A percentile compares a stretch with the other conserved stretches of the same genome.
Conservation (phyloP, 2,329 filamentous ascomycete genomes). For the Cladosporium sp. region DNA sequence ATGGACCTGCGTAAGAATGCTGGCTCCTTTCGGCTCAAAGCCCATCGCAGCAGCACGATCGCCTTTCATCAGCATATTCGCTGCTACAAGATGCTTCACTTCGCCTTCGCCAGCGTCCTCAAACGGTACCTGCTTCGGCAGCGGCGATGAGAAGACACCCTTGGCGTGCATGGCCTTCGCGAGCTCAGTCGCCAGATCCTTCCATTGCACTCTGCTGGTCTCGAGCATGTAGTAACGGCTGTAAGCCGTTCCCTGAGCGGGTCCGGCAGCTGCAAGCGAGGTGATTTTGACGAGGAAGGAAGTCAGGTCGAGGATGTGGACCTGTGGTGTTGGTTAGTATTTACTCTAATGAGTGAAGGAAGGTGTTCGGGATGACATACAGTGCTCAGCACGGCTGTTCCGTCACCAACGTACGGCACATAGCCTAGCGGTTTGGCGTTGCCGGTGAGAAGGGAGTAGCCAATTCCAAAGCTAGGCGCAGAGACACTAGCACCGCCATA, state of each 20-base stretch:
- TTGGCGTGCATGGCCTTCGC: constrained; percentile 1
- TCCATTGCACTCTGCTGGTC: constrained; percentile 3
- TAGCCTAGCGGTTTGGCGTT: constrained; percentile 9
- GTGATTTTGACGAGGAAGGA: constrained; percentile 1
- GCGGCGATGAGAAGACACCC: not conserved
- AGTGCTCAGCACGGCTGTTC: constrained; percentile 5
- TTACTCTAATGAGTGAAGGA: not conserved
- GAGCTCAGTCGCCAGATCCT: constrained; percentile 7
- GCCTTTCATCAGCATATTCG: not conserved
- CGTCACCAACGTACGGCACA: constrained; percentile 8
- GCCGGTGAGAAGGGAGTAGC: constrained; percentile 3
- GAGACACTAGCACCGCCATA: constrained; percentile 3
- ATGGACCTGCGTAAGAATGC: not conserved
- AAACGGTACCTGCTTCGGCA: not conserved
- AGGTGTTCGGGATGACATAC: not conserved
- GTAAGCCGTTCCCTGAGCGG: constrained; percentile 2
- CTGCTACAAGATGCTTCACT: not conserved
- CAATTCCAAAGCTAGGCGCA: not conserved
- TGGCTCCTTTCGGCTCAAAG: not conserved
- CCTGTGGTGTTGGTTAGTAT: not conserved
- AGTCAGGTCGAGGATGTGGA: constrained; percentile 9
- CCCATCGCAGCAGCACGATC: not conserved
- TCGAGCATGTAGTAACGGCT: constrained; percentile 9
- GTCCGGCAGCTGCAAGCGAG: not conserved
- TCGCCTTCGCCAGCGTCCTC: not conserved